Conservation (phyloP, 768 basidiomycete species). For the Boletus reticulatus region DNA sequence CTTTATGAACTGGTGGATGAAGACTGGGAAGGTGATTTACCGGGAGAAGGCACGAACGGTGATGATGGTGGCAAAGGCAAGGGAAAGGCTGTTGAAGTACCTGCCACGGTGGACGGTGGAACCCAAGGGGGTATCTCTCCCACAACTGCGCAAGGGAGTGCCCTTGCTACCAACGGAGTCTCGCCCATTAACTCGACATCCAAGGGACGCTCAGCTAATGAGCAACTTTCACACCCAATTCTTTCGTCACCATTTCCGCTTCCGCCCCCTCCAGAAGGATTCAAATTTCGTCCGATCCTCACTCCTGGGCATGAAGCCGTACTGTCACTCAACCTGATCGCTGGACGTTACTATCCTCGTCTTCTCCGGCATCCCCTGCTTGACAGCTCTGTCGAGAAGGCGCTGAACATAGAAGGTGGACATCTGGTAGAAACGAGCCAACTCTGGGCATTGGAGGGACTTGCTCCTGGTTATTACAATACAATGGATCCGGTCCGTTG, state of each 20-base stretch:
- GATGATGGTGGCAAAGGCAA: slow-evolving; percentile 26
- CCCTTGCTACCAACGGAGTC: slow-evolving; percentile 16
- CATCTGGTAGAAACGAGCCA: slow-evolving; percentile 44
- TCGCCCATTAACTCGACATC: slow-evolving; percentile 7
- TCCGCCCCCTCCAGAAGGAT: slow-evolving; percentile 66
- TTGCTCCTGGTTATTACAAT: slow-evolving; percentile 64
- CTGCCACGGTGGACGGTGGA: slow-evolving; percentile 8
- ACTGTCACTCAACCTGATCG: slow-evolving; percentile 66
- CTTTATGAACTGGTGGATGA: slow-evolving; percentile 77
- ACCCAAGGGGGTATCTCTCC: not conserved
- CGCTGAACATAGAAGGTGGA: slow-evolving; percentile 36
- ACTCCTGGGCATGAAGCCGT: slow-evolving; percentile 59
- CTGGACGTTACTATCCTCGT: slow-evolving; percentile 79
- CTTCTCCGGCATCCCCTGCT: slow-evolving; percentile 67
- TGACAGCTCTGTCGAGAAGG: slow-evolving; percentile 37
- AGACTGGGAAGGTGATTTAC: slow-evolving; percentile 53
- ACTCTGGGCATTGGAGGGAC: slow-evolving; percentile 71
- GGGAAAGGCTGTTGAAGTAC: slow-evolving; percentile 31
- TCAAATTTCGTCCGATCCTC: slow-evolving; percentile 67
- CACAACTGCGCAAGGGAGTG: slow-evolving; percentile 13
- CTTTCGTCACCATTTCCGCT: slow-evolving; percentile 39
- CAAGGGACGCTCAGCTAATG: slow-evolving; percentile 22
- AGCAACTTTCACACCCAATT: slow-evolving; percentile 38
- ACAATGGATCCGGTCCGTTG: slow-evolving; percentile 66
- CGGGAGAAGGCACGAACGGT: slow-evolving; percentile 20